Base-by-base conservation (phyloP, 768 basidiomycete species). In the Amanita brunnescens region DNA sequence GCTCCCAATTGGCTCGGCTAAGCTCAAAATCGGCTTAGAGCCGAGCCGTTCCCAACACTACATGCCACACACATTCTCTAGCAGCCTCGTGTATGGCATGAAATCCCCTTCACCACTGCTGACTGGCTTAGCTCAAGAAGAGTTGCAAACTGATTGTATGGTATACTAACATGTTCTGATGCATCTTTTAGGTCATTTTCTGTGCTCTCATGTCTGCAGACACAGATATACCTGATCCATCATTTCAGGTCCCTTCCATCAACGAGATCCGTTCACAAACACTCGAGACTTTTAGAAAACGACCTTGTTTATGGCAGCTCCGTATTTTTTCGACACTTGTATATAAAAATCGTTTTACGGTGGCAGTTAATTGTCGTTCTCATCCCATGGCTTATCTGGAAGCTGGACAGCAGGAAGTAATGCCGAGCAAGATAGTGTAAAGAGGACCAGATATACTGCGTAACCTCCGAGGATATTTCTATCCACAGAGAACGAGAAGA, bases 401-500 rank as follows among this genome's bases (percentile, higher is more conserved):
- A 80, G 59, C 12, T 58, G 61, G 7, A 55, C 48, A 4, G 69
- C 73, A 46, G 77, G 59, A 18, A 66, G 38, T 13, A 75, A 46
- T 4, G 73, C 70, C 9, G 66, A 55, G 29, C 62, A 53, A 0
- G 71, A 65, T 8, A 78, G 55, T 0, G 61, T 32, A 0, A 65
- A 59, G 12, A 81, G 55, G 29, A 78, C 40, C 1, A 65, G 62
- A 59, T 80, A 80, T 2, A 77, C 71, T 13, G 75, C 67, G 54
- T 77, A 75, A 5, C 81, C 80, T 3, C 72, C 69, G 2, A 81
- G 55, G 6, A 77, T 34, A 37, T 78, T 72, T 41, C 70, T 62
- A 53, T 80, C 61, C 30, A 73, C 69, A 9, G 79, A 81, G 47
- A 73, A 58, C 0, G 81, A 75, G 52, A 77, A 81, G 7, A 82